These are phyloP conservation scores for Cladophialophora bantiana DNA, from an alignment of 2,329 filamentous ascomycete species.

Conservation along the genomic window DNA sequence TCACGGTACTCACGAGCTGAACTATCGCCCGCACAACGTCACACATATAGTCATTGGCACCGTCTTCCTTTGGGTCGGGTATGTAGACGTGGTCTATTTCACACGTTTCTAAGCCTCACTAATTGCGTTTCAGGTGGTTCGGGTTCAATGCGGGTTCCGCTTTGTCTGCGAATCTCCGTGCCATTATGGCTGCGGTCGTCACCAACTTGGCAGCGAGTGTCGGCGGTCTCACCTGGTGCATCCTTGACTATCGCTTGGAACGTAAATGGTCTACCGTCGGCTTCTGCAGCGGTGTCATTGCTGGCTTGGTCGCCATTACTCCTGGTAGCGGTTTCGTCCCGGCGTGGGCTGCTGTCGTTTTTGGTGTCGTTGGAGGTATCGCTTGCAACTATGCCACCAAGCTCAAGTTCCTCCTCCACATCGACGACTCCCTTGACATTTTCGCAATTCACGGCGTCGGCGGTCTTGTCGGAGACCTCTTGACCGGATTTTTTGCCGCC, in stretches of 20 bases:
- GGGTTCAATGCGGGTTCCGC: constrained; percentile 92
- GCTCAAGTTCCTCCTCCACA: constrained; percentile 59
- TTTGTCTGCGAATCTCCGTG: constrained; percentile 79
- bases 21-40: constrained; percentile 84
- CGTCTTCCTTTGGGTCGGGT: constrained; percentile 89
- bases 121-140: constrained; percentile 74
- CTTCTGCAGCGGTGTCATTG: constrained; percentile 89
- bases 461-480: constrained; percentile 63
- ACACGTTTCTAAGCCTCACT: not conserved
- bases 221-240: constrained; percentile 86
- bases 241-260: constrained; percentile 87
- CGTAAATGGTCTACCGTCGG: constrained; percentile 92
- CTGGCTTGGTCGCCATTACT: constrained; percentile 86
- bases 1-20: constrained; percentile 77
- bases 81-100: constrained; percentile 25
- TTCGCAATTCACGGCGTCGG: constrained; percentile 67
- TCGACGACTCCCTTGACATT: constrained; percentile 67
- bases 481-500: constrained; percentile 66
- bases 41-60: constrained; percentile 92
- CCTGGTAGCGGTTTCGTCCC: constrained; percentile 87
- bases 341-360: constrained; percentile 64
- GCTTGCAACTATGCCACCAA: constrained; percentile 58
- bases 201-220: constrained; percentile 86
- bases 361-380: constrained; percentile 60
- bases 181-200: constrained; percentile 84